Base-by-base conservation (phyloP, 75 land plant genomes). In the Chamaecyparis obtusa region DNA sequence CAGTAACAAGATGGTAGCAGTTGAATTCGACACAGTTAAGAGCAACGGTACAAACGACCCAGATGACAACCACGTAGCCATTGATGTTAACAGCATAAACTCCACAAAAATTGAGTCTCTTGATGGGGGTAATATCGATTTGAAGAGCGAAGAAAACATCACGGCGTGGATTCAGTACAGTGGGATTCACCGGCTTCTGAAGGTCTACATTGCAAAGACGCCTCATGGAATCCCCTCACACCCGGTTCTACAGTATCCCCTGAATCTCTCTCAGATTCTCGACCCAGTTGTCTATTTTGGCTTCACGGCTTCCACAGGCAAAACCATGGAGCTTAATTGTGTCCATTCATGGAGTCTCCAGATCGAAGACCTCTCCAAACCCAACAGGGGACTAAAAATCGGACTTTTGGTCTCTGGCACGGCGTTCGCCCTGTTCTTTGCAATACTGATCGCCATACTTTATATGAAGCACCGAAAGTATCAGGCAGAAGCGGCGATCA, bases 281-380 rank as follows among this genome's bases (percentile, higher is more conserved):
- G 67, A 30, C 24, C 80, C 94, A 85, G 0, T 85, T 3, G 90
- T 92, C 17, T 92, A 94, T 79, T 89, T 95, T 85, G 95, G 94
- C 0, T 95, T 95, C 88, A 84, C 96, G 2, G 96, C 90, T 1
- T 91, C 96, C n/a, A 92, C 94, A 2, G 96, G 96, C 4, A 49
- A 33, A 8, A 15, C 2, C 48, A 48, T 81, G 3, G 90, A 51
- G 15, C 54, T 51, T 51, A 51, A 51, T 13, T 51, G 54, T 14
- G 54, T 51, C 54, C 54, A 51, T 51, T 51, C 54, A 51, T 51
- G 54, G 54, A 51, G 54, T 13, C 54, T 51, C 14, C 2, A 11
- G 2, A 51, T 51, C 14, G 14, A 51, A 13, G 54, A 51, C 1
- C 54, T 51, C 17, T 33, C 9, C 35, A 41, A 19, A 13, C 11